Evolutionary conservation across 139 green algal species (phyloP).

Genomic region (Deuterostichococcus epilithicus): DNA sequence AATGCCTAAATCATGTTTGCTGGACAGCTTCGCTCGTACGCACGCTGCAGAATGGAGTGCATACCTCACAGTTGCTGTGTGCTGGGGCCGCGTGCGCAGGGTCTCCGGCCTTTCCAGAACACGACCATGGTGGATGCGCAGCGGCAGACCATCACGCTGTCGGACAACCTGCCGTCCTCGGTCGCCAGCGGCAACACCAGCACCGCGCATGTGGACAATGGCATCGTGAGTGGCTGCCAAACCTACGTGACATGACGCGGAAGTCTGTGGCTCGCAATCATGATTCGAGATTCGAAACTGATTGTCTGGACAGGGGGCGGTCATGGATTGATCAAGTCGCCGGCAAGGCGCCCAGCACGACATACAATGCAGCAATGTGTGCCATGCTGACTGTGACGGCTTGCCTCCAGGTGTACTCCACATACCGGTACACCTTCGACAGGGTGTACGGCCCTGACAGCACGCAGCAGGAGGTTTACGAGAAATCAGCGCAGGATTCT

Average conservation of each 20-base stretch:
- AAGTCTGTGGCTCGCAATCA: no score
- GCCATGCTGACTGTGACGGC: background rate
- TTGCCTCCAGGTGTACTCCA: conserved; percentile 43
- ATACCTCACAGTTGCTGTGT: background rate
- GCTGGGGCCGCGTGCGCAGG: background rate
- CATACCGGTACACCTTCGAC: conserved; percentile 87
- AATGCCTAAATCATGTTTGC: no score
- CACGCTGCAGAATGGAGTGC: background rate
- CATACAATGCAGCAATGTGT: no score
- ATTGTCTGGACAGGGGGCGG: no score
- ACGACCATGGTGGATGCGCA: conserved; percentile 60
- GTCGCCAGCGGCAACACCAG: conserved; percentile 16
- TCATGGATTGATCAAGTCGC: no score
- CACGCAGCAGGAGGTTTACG: conserved; percentile 80
- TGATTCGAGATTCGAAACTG: no score
- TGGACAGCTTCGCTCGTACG: no score
- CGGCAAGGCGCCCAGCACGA: no score
- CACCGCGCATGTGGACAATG: conserved; percentile 26
- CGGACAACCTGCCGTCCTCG: conserved; percentile 68
- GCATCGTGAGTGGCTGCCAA: conserved; percentile 25
- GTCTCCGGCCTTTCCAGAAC: conserved; percentile 54
- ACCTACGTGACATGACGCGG: no score
- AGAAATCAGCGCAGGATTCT: conserved; percentile 49
- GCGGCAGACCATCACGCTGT: conserved; percentile 62
- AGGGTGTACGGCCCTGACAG: conserved; percentile 77